Percentiles rank a stretch among this genome's conserved stretches.
phyloP scores from a whole-genome alignment of 139 green algal species.

The Trebouxia sp. region DNA sequence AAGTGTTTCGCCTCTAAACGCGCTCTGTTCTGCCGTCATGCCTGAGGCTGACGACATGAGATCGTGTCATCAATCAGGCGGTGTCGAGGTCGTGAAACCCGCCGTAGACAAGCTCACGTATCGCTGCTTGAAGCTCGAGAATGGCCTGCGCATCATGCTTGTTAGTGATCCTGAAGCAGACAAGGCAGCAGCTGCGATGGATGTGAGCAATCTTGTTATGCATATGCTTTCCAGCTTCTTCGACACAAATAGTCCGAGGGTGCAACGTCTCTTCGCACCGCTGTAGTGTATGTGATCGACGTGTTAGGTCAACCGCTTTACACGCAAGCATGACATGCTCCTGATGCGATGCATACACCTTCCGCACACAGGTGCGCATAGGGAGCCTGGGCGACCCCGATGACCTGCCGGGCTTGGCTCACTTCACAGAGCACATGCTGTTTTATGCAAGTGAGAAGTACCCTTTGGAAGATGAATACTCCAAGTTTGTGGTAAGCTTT shows the following conservation, averaged over 20 bases:
- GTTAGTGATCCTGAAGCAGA: slow-evolving; percentile 74
- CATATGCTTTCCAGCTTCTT: neutral
- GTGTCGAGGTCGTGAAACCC: slow-evolving; percentile 16
- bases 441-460: slow-evolving; percentile 89
- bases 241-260: neutral
- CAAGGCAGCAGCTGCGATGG: slow-evolving; percentile 80
- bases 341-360: neutral
- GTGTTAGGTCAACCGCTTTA: neutral
- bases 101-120: slow-evolving; percentile 66
- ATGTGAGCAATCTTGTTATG: slow-evolving; percentile 50
- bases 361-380: slow-evolving; percentile 65
- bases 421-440: slow-evolving; percentile 94
- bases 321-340: neutral
- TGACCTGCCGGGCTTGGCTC: slow-evolving; percentile 75
- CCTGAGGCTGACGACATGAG: neutral
- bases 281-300: neutral
- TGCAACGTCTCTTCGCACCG: neutral
- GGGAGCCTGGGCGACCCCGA: slow-evolving; percentile 77
- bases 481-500: slow-evolving; percentile 46
- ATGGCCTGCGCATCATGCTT: slow-evolving; percentile 68
- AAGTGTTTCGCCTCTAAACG: too few species aligned
- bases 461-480: slow-evolving; percentile 76
- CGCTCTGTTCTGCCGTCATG: too few species aligned
- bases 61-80: neutral
- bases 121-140: slow-evolving; percentile 59